Base-by-base conservation (phyloP, 148 eudicot genomes). In the Chenopodium berlandieri region DNA sequence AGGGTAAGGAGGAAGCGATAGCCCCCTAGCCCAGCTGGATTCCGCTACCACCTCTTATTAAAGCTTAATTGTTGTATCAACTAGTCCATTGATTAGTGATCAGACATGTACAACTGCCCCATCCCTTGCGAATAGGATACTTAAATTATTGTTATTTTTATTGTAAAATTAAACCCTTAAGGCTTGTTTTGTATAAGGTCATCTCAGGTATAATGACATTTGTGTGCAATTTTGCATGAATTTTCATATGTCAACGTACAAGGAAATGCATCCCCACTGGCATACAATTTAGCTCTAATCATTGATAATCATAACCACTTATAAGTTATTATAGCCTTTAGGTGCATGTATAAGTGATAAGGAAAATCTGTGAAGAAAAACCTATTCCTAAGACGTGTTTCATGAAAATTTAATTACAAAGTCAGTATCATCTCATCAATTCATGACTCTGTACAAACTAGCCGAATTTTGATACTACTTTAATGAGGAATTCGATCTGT, bases 41-140 rank as follows among this genome's bases (percentile, higher is more conserved):
- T 23, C 25, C 25, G 25, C 25, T 23, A 23, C 25, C 25, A 23
- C 25, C 52, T 44, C 9, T 25, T 71, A 17, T 22, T 71, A 40
- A 46, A 12, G 2, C 16, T 46, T 4, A 23, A 74, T 50, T n/a
- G 7, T 48, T 74, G 77, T 74, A 74, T 48, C 37, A 4, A 50
- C 63, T 74, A 74, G 77, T 48, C 19, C 14, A 74, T 25, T 50
- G 77, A 22, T 74, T 48, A 54, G 48, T 72, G 22, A 74, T 50
- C 60, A 74, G 76, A 46, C 46, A 10, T 73, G 76, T 73, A 46
- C 17, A 73, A 23, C 76, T 47, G 12, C 75, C 75, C 48, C 73
- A 71, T 37, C 73, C 48, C 58, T 47, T 73, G 75, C 54, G 4
- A n/a, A 23, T 73, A 46, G 75, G 32, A 73, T 73, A 47, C 54